Conservation (phyloP, 345 rosid species). For the Populus simonii region DNA sequence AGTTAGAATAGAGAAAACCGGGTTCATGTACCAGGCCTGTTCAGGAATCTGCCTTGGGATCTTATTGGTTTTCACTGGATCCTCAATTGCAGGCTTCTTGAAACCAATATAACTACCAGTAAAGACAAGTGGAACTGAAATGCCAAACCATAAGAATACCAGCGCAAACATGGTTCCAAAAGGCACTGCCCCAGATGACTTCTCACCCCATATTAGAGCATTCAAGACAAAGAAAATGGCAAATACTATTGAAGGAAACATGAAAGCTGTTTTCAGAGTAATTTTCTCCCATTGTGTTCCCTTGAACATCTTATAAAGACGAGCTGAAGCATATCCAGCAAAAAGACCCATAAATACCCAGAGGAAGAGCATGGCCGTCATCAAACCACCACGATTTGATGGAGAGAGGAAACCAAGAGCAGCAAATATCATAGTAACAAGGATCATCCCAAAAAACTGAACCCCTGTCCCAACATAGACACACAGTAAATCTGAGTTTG, state of each 20-base stretch:
- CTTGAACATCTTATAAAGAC: constrained; percentile 74
- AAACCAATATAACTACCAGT: constrained; percentile 73
- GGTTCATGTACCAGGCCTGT: constrained; percentile 91
- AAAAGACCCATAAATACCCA: constrained; percentile 95
- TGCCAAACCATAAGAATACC: constrained; percentile 83
- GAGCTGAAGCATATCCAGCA: constrained; percentile 75
- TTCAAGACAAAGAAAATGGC: constrained; percentile 71
- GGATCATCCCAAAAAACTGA: constrained; percentile 84
- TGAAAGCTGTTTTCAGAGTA: constrained; percentile 64
- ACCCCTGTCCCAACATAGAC: constrained; percentile 89
- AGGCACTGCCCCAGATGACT: constrained; percentile 93
- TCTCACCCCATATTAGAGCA: constrained; percentile 88
- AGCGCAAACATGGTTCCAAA: constrained; percentile 92
- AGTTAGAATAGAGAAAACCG: constrained; percentile 65
- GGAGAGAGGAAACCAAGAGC: constrained; percentile 89
- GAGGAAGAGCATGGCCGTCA: constrained; percentile 84
- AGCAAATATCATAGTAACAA: constrained; percentile 87
- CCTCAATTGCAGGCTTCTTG: constrained; percentile 64
- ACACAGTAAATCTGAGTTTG: constrained; percentile 67
- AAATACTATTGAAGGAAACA: constrained; percentile 68
- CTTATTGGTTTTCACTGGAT: constrained; percentile 86
- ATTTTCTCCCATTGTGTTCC: constrained; percentile 90
- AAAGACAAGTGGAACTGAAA: constrained; percentile 82
- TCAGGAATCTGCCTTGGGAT: constrained; percentile 84
- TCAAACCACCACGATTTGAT: constrained; percentile 84